phyloP scores from a whole-genome alignment of 768 basidiomycete species.

The Hirschioporus abietinus region DNA sequence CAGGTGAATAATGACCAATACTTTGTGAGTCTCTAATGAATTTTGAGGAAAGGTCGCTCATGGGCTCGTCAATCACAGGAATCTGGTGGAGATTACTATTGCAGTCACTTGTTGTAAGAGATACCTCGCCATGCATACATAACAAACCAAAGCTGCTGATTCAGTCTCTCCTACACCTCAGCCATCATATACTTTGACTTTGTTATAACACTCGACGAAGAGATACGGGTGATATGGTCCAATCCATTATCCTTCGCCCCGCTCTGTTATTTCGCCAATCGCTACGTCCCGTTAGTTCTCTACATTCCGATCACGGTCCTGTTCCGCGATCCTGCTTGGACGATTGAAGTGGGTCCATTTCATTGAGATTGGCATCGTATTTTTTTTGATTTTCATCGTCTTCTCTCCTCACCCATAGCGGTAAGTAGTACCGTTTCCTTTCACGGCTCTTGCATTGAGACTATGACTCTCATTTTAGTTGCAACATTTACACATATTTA shows the following conservation, averaged over 20 bases:
- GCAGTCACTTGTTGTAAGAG: neutral
- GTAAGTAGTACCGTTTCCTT: neutral
- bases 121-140: neutral
- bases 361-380: neutral
- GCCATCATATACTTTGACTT: neutral
- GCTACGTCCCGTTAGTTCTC: neutral
- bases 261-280: neutral
- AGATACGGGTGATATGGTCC: neutral
- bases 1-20: neutral
- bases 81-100: neutral
- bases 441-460: neutral
- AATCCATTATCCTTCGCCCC: neutral
- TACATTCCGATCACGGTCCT: neutral
- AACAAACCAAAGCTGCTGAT: neutral
- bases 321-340: neutral
- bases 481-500: neutral
- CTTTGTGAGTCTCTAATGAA: too few species aligned
- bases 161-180: neutral
- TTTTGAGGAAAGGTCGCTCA: too few species aligned
- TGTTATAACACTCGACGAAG: neutral
- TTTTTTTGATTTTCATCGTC: neutral
- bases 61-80: neutral
- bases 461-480: neutral
- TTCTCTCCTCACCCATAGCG: neutral
- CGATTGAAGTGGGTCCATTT: neutral